Evolutionary conservation across 73 alveolate species (phyloP).

Genomic region (Tetrahymena borealis): DNA sequence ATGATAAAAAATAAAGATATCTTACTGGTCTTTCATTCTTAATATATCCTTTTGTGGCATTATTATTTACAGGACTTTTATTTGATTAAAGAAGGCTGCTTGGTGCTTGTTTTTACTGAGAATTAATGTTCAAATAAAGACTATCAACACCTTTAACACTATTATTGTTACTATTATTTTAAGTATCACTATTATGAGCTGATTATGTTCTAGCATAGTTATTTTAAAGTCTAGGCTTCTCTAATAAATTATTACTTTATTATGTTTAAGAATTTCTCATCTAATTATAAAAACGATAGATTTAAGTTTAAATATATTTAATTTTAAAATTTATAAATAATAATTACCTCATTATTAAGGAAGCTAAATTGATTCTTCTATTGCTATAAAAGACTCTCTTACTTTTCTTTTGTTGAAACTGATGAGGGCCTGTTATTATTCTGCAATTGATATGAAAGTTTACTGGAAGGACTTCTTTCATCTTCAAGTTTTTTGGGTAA

Average conservation of each 20-base stretch:
- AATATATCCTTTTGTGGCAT: background rate
- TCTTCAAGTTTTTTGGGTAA: background rate
- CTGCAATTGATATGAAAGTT: background rate
- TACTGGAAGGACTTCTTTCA: background rate
- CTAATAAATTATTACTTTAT: background rate
- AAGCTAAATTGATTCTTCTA: background rate
- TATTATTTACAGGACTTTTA: background rate
- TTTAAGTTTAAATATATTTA: background rate
- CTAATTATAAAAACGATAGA: background rate
- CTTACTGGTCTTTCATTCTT: background rate
- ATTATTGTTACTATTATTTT: background rate
- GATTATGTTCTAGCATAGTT: background rate
- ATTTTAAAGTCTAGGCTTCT: background rate
- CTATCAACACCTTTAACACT: background rate
- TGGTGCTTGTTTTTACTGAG: background rate
- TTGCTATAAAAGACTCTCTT: background rate
- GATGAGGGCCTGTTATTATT: background rate
- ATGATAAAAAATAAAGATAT: background rate
- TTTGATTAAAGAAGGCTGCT: background rate
- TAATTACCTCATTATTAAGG: background rate
- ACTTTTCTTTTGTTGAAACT: background rate
- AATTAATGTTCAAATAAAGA: background rate
- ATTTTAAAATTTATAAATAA: background rate
- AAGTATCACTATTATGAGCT: background rate
- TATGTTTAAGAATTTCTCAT: background rate